Percentiles rank a stretch among this genome's conserved stretches.
Evolutionary conservation across 1,284 basidiomycete genomes (phyloP).

Genomic region (Irpex sp.): DNA sequence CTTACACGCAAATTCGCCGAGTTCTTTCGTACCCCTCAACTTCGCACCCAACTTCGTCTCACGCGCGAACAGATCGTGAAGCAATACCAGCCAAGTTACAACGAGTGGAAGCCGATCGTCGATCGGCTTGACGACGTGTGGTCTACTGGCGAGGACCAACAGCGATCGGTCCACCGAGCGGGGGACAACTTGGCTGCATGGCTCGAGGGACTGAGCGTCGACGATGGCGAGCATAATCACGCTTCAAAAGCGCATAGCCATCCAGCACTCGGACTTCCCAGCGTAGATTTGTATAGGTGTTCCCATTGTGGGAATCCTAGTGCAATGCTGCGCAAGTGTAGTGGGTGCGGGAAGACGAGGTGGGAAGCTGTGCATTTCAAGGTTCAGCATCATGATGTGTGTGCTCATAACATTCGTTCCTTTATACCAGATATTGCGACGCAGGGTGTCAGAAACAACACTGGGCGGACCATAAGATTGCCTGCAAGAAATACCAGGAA

Average conservation of each 20-base stretch:
- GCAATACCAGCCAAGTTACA: constrained; percentile 36
- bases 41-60: constrained; percentile 46
- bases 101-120: constrained; percentile 44
- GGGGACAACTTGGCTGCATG: constrained; percentile 55
- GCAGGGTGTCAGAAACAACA: constrained; percentile 44
- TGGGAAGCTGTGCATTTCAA: constrained; percentile 1
- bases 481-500: constrained; percentile 4
- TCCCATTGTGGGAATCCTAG: constrained; percentile 57
- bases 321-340: constrained; percentile 46
- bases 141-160: constrained; percentile 14
- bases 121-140: constrained; percentile 31
- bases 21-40: constrained; percentile 39
- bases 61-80: constrained; percentile 44
- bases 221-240: constrained; percentile 29
- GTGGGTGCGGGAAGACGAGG: constrained; percentile 30
- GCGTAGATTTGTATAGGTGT: constrained; percentile 44
- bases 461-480: constrained; percentile 8
- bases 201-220: constrained; percentile 45
- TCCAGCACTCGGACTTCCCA: constrained; percentile 31
- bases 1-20: constrained; percentile 45
- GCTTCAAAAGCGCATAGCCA: constrained; percentile 32
- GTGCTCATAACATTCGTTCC: not conserved
- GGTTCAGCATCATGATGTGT: constrained; percentile 15
- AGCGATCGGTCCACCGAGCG: constrained; percentile 31
- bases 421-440: constrained; percentile 45